phyloP scores from a whole-genome alignment of 306 rosid species.

The Mucuna pruriens region DNA sequence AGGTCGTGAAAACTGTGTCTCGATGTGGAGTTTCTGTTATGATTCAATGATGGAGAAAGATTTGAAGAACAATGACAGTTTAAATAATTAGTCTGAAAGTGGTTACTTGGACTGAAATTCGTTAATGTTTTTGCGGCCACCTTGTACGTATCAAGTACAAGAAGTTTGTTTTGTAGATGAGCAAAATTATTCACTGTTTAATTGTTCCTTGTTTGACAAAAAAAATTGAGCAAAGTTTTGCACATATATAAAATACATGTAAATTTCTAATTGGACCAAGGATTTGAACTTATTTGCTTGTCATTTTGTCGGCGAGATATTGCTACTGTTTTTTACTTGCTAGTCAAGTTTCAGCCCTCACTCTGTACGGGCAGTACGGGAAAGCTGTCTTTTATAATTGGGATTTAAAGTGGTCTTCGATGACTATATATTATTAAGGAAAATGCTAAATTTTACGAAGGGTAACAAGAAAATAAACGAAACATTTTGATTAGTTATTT shows the following conservation, averaged over 20 bases:
- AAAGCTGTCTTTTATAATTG: not conserved
- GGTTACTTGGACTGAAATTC: constrained; percentile 37
- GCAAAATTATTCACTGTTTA: constrained; percentile 23
- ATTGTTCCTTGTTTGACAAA: constrained; percentile 1
- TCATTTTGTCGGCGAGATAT: constrained; percentile 19
- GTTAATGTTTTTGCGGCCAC: constrained; percentile 11
- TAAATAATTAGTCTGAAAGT: constrained; percentile 43
- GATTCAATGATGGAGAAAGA: constrained; percentile 53
- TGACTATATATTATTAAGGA: not conserved
- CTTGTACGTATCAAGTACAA: constrained; percentile 25
- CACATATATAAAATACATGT: not conserved
- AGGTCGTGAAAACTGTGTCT: constrained; percentile 84
- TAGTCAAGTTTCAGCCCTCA: not conserved
- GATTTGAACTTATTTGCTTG: not conserved
- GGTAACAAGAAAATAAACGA: too few relatives aligned
- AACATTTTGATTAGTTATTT: too few relatives aligned
- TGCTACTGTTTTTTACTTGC: not conserved
- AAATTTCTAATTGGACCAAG: constrained; percentile 19
- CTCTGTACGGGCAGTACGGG: not conserved
- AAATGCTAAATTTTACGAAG: too few relatives aligned
- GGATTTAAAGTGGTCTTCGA: not conserved
- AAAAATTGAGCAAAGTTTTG: constrained; percentile 4
- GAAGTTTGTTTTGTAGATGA: constrained; percentile 7
- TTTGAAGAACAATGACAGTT: constrained; percentile 31
- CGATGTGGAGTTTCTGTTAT: constrained; percentile 81